These are phyloP conservation scores for Metarhizium rileyi DNA, from an alignment of 2,329 filamentous ascomycete species.

Conservation along the genomic window DNA sequence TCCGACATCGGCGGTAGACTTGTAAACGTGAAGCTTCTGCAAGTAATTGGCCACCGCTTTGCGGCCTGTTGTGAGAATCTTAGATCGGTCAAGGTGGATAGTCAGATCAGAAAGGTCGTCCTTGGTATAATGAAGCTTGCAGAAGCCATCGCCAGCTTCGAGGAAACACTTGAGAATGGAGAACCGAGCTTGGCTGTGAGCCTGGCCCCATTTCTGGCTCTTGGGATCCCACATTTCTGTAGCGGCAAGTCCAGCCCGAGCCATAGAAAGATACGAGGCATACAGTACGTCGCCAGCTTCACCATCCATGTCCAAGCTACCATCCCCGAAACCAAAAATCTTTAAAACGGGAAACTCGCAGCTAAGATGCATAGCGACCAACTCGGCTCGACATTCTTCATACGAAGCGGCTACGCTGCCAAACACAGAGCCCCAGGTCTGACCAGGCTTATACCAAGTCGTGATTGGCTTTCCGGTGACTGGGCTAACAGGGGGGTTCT, in stretches of 20 bases:
- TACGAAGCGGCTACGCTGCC: constrained; percentile 80
- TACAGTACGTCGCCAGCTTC: constrained; percentile 83
- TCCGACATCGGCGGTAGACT: constrained; percentile 76
- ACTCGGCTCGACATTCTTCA: constrained; percentile 90
- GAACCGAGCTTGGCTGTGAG: constrained; percentile 85
- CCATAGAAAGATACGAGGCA: constrained; percentile 85
- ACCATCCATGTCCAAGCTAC: constrained; percentile 58
- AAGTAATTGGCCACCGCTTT: constrained; percentile 80
- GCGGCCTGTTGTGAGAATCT: constrained; percentile 76
- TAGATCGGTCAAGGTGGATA: constrained; percentile 73
- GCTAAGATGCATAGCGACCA: constrained; percentile 82
- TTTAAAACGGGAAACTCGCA: constrained; percentile 83
- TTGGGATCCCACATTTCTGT: constrained; percentile 95
- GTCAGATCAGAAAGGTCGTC: constrained; percentile 72
- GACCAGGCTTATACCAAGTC: constrained; percentile 88
- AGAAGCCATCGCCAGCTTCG: constrained; percentile 77
- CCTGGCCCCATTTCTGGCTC: constrained; percentile 82
- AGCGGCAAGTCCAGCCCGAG: constrained; percentile 77
- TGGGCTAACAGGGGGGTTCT: constrained; percentile 73
- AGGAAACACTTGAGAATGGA: constrained; percentile 81
- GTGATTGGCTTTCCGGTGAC: constrained; percentile 64
- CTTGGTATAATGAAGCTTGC: constrained; percentile 62
- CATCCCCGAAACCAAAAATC: constrained; percentile 86
- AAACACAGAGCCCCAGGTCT: constrained; percentile 92
- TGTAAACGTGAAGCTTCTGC: constrained; percentile 88